Conservation (phyloP, 2,329 filamentous ascomycete genomes). For the Corynespora cassiicola region DNA sequence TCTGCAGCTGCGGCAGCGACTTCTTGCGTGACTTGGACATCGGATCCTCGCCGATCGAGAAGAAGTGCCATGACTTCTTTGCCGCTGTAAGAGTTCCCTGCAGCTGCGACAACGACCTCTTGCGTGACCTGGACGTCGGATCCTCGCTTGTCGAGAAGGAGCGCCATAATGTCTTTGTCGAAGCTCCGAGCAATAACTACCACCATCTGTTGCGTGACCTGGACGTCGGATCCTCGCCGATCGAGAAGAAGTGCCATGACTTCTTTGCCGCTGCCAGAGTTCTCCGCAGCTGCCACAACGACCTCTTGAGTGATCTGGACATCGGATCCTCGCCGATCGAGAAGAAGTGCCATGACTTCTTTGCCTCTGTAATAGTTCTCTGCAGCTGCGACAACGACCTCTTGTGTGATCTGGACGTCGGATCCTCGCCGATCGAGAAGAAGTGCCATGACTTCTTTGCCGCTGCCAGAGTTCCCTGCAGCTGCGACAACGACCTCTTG, state of each 20-base stretch:
- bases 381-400: constrained; percentile 11
- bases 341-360: constrained; percentile 13
- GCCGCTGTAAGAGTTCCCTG: constrained; percentile 3
- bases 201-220: constrained; percentile 12
- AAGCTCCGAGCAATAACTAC: constrained; percentile 6
- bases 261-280: constrained; percentile 5
- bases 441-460: constrained; percentile 13
- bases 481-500: constrained; percentile 9
- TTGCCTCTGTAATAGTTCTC: constrained; percentile 2
- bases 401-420: constrained; percentile 11
- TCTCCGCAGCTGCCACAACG: constrained; percentile 1
- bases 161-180: constrained; percentile 7
- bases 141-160: constrained; percentile 11
- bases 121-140: constrained; percentile 7
- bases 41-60: constrained; percentile 11
- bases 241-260: constrained; percentile 15
- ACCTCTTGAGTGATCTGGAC: constrained; percentile 10
- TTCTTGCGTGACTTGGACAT: constrained; percentile 11
- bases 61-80: constrained; percentile 13
- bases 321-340: constrained; percentile 3
- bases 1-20: constrained; percentile 8
- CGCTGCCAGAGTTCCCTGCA: constrained; percentile 4
- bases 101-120: constrained; percentile 10
- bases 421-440: constrained; percentile 10
- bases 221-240: constrained; percentile 5